Base-by-base conservation (phyloP, 352 stramenopile genomes). In the Lagenidium sp. region DNA sequence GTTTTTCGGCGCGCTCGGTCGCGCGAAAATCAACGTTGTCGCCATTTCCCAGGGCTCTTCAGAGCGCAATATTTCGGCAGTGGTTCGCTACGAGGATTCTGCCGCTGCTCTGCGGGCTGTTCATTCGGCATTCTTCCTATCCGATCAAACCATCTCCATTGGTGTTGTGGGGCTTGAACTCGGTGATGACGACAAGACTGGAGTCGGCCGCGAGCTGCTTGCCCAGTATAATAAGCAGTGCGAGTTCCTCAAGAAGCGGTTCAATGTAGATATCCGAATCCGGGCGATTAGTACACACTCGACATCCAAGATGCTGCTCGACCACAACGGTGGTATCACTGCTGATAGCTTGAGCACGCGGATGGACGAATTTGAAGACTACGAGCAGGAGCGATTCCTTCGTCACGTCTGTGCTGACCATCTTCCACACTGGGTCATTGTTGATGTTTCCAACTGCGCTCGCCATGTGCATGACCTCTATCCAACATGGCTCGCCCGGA, bases 121-220 rank as follows among this genome's bases (percentile, higher is more conserved):
- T 8, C 95, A 98, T 67, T 90, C 92, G 28, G 87, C 88, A 4
- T 98, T 98, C 65, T 94, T 95, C 46, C 64, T 98, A 15, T 96
- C 85, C 6, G 75, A 96, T 55, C 87, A 94, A 39, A 95, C 78
- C 7, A 85, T 97, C 40, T 91, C 83, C 24, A 92, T 98, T 16
- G 94, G 81, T 30, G 57, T 98, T 26, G 63, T 98, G 30, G 91
- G 91, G 5, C 66, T 86, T 1, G 81, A 93, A 38, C 70, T 85
- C 36, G 47, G 62, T 1, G 61, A 76, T 4, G 44, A 61, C 2
- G 63, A 68, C 4, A 36, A 59, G 2, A 63, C 69, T 10, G 64
- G 63, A 40, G 72, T 97, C 18, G 94, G 91, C 36, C 65, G 73
- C 19, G 85, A 83, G 22, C 57, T 98, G 13, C 53, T 98, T n/a